Evolutionary conservation across 2,329 filamentous ascomycete species (phyloP), one percentile per base, ranked within the genome.

Genomic region (Mycosphaerella sp.): DNA sequence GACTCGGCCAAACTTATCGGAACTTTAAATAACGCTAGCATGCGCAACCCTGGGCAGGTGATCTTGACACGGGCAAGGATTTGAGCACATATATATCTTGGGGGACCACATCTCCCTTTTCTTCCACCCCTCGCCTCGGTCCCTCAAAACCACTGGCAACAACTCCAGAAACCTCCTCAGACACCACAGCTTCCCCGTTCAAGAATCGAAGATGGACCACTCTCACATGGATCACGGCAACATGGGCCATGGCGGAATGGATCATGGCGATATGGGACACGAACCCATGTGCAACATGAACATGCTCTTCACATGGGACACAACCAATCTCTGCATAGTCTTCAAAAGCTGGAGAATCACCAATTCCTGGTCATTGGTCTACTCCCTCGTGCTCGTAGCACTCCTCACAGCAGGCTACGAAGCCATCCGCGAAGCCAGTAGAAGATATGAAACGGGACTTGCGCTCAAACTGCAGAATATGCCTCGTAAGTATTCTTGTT

Each of bases 241-340:
- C 43, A 51, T 47, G 35, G 39, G 28, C 32, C 44, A 17, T 43
- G 14, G 25, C 6, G 42, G 34, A 37, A 51, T 54, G 50, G 55
- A 55, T 41, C 59, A 62, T 39, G 56, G 58, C 14, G 52, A 49
- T 39, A 79, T 78, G 75, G 80, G 76, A 56, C 80, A 84, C 63
- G 78, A 78, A 75, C 77, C 76, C 49, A 68, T 66, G 48, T 83
- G 76, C 79, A 90, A 77, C 71, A 96, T 96, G 89, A 95, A 90
- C 71, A 60, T 60, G 90, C 82, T 97, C 60, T 98, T 98, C 76
- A 97, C 89, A 55, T 98, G 91, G 91, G 82, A 89, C 69, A 91
- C 90, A 2, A 81, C 78, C 50, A 86, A 97, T 73, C 87, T 98
- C 59, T 98, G 93, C 79, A 94, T 98, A 71, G 81, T 98, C 70